Evolutionary conservation across 73 alveolate species (phyloP).

Genomic region (Symbiodinium natans): DNA sequence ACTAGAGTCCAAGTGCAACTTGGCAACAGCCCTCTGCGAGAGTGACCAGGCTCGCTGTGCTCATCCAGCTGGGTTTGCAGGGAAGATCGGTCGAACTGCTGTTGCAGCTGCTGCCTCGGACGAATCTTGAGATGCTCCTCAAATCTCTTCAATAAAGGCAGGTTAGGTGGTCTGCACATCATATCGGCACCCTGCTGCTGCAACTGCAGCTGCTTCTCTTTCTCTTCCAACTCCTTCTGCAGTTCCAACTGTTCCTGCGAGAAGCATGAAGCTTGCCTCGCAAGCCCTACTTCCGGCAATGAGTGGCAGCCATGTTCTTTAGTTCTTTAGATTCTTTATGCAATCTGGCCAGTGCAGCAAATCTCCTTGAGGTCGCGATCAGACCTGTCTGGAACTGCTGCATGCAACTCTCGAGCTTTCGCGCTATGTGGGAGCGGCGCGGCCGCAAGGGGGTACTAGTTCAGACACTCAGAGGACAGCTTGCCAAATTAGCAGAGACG

Average conservation of each 20-base stretch:
- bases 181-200: conserved; percentile 27
- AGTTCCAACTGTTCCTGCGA: conserved; percentile 54
- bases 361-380: background rate
- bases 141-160: no score
- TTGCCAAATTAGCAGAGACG: background rate
- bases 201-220: conserved; percentile 58
- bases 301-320: background rate
- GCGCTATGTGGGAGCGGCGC: no score
- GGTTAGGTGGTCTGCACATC: no score
- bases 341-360: background rate
- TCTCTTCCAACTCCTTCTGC: conserved; percentile 75
- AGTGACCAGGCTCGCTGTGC: background rate
- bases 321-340: background rate
- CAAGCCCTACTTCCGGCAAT: background rate
- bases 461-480: background rate
- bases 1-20: background rate
- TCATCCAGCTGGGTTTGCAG: background rate
- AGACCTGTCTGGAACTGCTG: background rate
- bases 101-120: conserved; percentile 36
- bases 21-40: background rate
- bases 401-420: background rate
- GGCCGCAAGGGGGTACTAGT: no score
- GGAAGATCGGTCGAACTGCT: conserved; percentile 48
- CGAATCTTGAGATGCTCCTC: no score
- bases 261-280: background rate